These are phyloP conservation scores for Cercospora sp. DNA, from an alignment of 2,329 filamentous ascomycete genomes.

Conservation along the genomic window DNA sequence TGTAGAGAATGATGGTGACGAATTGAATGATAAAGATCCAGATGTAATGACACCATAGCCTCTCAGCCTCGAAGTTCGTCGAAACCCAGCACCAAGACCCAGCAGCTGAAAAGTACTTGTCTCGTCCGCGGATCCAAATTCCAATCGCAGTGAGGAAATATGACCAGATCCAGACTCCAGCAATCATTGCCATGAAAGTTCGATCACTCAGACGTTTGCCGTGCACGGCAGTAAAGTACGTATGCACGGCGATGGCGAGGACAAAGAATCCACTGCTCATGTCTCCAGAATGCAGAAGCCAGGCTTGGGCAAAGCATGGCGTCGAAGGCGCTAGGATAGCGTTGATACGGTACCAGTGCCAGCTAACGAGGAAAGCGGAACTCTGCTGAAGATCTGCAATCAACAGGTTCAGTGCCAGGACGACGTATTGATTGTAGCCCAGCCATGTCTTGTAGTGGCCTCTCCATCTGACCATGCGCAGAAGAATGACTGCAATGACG, in stretches of 20 bases:
- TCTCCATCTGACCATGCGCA: slow-evolving; percentile 37
- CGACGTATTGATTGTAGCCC: slow-evolving; percentile 63
- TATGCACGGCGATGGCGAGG: slow-evolving; percentile 65
- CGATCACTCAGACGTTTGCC: slow-evolving; percentile 55
- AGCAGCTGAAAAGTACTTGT: slow-evolving; percentile 57
- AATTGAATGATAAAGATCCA: slow-evolving; percentile 63
- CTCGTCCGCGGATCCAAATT: slow-evolving; percentile 44
- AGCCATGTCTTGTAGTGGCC: slow-evolving; percentile 36
- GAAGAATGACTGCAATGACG: slow-evolving; percentile 37
- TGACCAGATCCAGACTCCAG: slow-evolving; percentile 59
- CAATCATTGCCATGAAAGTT: slow-evolving; percentile 54
- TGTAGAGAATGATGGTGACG: slow-evolving; percentile 54
- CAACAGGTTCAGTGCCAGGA: slow-evolving; percentile 69
- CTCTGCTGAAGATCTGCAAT: slow-evolving; percentile 68
- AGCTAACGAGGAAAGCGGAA: slow-evolving; percentile 64
- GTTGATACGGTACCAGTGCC: slow-evolving; percentile 58
- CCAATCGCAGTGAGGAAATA: slow-evolving; percentile 59
- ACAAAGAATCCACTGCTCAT: slow-evolving; percentile 68
- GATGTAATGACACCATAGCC: slow-evolving; percentile 57
- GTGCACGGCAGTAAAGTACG: slow-evolving; percentile 63
- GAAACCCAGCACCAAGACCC: slow-evolving; percentile 71
- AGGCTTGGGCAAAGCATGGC: slow-evolving; percentile 66
- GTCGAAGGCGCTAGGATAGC: slow-evolving; percentile 56
- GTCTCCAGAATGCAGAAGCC: slow-evolving; percentile 67
- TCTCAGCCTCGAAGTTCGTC: slow-evolving; percentile 54